Evolutionary conservation across 768 basidiomycete species (phyloP).

Genomic region (Xanthoconium stramineum): DNA sequence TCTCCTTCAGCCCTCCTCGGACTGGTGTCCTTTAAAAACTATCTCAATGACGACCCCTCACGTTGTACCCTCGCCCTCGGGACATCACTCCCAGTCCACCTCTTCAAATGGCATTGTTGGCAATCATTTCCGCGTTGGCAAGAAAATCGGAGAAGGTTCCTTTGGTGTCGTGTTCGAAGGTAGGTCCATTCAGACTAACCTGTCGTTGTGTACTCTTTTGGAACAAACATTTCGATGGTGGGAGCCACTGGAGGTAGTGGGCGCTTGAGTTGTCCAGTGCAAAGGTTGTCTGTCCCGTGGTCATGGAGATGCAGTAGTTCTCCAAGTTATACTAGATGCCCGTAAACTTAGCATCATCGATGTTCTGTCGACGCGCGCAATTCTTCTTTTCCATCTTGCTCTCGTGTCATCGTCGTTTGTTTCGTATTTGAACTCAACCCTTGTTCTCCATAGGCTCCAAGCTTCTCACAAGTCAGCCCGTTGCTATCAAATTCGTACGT

Average conservation of each 20-base stretch:
- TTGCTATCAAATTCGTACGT: slow-evolving; percentile 96
- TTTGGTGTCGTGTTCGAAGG: slow-evolving; percentile 98
- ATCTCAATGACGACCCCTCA: slow-evolving; percentile 72
- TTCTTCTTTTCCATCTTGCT: neutral
- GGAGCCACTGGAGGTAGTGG: slow-evolving; percentile 3
- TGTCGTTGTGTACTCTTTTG: neutral
- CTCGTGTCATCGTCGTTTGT: neutral
- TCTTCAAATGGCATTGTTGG: slow-evolving; percentile 73
- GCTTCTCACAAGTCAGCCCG: slow-evolving; percentile 78
- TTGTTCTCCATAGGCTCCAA: slow-evolving; percentile 62
- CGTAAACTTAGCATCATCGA: neutral
- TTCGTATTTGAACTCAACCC: slow-evolving; percentile 9
- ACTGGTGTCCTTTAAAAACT: slow-evolving; percentile 26
- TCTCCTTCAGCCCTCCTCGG: slow-evolving; percentile 25
- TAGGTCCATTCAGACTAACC: slow-evolving; percentile 33
- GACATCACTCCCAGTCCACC: slow-evolving; percentile 61
- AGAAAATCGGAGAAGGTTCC: slow-evolving; percentile 99
- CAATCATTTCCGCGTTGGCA: slow-evolving; percentile 83
- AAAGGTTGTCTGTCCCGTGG: slow-evolving; percentile 7
- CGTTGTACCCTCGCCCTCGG: slow-evolving; percentile 77
- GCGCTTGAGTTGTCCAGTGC: slow-evolving; percentile 12
- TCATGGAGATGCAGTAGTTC: slow-evolving; percentile 4
- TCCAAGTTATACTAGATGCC: slow-evolving; percentile 4
- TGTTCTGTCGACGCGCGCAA: slow-evolving; percentile 9
- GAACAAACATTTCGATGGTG: slow-evolving; percentile 1